Conservation (phyloP, 1,284 basidiomycete species). For the Ceratobasidium sp. region DNA sequence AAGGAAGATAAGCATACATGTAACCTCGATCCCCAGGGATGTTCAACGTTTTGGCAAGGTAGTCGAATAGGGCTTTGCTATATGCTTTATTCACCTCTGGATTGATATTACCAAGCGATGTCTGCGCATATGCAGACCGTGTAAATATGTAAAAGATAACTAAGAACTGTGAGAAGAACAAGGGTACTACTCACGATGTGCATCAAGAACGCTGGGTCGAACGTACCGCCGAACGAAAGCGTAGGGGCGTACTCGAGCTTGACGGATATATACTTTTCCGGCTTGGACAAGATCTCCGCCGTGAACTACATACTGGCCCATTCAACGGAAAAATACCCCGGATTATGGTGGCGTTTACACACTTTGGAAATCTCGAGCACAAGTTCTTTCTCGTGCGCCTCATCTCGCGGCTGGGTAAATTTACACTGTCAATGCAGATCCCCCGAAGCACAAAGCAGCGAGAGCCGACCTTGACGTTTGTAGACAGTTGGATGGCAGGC, state of each 20-base stretch:
- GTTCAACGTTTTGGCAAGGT: conserved; percentile 67
- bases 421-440: neutral
- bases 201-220: conserved; percentile 73
- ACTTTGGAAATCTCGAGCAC: conserved; percentile 74
- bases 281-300: conserved; percentile 67
- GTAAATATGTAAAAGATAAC: conserved; percentile 19
- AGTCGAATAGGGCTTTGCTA: conserved; percentile 68
- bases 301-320: conserved; percentile 60
- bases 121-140: conserved; percentile 56
- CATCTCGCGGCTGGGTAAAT: conserved; percentile 15
- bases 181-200: conserved; percentile 64
- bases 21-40: conserved; percentile 69
- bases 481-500: conserved; percentile 68
- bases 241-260: conserved; percentile 69
- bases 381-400: conserved; percentile 68
- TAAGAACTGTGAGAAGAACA: neutral
- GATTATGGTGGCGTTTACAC: conserved; percentile 38
- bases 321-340: conserved; percentile 4
- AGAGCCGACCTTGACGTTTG: conserved; percentile 67
- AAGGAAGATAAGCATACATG: conserved; percentile 59
- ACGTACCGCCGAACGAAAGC: conserved; percentile 70
- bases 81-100: conserved; percentile 65
- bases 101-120: conserved; percentile 69
- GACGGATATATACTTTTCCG: conserved; percentile 66
- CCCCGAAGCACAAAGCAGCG: neutral